Evolutionary conservation across 441 rosid species (phyloP).

Genomic region (Syzygium syzygioides): DNA sequence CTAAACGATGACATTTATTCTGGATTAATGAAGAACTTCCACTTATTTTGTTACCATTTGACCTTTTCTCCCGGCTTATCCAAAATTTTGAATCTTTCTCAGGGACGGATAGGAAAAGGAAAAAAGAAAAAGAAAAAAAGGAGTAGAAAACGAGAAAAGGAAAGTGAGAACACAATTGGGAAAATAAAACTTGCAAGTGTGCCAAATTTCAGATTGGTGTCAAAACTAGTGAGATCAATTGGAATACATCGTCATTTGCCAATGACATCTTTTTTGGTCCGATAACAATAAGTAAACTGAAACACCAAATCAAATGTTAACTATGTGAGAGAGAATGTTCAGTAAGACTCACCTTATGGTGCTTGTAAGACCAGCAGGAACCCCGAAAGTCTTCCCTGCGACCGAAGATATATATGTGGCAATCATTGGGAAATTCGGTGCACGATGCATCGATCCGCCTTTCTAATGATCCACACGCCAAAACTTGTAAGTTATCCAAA

Average conservation of each 20-base stretch:
- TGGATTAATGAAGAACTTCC: no score
- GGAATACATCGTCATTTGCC: not conserved
- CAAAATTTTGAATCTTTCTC: not conserved
- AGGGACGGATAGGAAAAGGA: no score
- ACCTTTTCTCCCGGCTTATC: not conserved
- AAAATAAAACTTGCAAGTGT: not conserved
- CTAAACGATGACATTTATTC: not conserved
- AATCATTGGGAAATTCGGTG: not conserved
- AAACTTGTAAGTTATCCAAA: no score
- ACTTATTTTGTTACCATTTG: not conserved
- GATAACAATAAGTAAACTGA: not conserved
- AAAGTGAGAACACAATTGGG: no score
- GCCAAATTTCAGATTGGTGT: not conserved
- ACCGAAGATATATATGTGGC: not conserved
- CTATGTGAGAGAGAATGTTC: not conserved
- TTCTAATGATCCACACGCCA: accelerated
- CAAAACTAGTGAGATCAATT: not conserved
- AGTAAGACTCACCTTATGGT: not conserved
- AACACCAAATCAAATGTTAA: not conserved
- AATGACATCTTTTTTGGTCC: not conserved
- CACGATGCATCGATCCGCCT: not conserved
- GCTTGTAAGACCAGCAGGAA: not conserved
- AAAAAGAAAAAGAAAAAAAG: no score
- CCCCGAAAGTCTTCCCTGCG: not conserved
- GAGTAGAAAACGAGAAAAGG: no score